phyloP scores from a whole-genome alignment of 2,329 filamentous ascomycete genomes.

The Apiospora kogelbergensis region DNA sequence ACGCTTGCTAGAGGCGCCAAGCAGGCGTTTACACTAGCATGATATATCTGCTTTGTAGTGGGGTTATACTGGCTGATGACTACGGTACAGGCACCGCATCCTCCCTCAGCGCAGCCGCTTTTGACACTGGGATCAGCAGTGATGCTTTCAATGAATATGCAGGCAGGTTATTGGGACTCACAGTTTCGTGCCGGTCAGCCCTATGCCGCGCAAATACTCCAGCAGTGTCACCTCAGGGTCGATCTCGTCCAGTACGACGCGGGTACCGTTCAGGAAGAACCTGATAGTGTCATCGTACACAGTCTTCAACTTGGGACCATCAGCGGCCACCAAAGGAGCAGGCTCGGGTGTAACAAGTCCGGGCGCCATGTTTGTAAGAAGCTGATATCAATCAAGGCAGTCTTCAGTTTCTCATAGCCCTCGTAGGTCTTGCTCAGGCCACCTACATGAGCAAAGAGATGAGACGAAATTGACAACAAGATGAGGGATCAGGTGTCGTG shows the following conservation, averaged over 20 bases:
- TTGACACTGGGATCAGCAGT: not conserved
- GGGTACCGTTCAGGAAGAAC: conserved; percentile 95
- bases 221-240: conserved; percentile 91
- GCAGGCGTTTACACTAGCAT: conserved; percentile 96
- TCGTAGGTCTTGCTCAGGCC: not conserved
- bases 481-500: not conserved
- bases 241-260: conserved; percentile 78
- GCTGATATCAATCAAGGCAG: not conserved
- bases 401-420: not conserved
- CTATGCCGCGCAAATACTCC: conserved; percentile 90
- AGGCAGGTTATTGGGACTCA: conserved; percentile 34
- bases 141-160: not conserved
- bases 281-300: conserved; percentile 82
- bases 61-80: conserved; percentile 93
- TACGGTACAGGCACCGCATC: conserved; percentile 94
- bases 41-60: conserved; percentile 88
- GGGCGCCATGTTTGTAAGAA: conserved; percentile 49
- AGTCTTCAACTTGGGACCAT: conserved; percentile 61
- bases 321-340: conserved; percentile 24
- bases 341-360: conserved; percentile 52
- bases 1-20: conserved; percentile 88
- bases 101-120: conserved; percentile 89
- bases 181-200: conserved; percentile 92
- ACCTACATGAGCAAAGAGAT: not conserved
- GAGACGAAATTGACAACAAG: not conserved